Evolutionary conservation across 78 protist genomes (phyloP).

Genomic region (Protostelium mycophagum): DNA sequence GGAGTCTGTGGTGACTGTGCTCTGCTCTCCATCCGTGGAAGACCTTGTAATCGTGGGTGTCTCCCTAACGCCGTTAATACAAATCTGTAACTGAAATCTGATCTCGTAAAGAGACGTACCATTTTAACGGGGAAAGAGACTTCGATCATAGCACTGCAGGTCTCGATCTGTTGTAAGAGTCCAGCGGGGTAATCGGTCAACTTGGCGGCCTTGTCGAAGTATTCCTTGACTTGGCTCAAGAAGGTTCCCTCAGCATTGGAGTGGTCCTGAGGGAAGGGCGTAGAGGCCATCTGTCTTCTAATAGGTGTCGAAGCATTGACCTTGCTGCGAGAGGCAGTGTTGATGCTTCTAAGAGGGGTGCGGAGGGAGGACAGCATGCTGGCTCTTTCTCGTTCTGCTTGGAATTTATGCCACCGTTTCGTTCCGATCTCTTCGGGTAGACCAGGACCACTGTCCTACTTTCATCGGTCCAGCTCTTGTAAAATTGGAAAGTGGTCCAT

Average conservation of each 20-base stretch:
- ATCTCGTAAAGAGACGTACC: constrained; percentile 47
- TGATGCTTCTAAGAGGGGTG: not conserved
- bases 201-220: constrained; percentile 70
- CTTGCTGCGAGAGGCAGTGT: not conserved
- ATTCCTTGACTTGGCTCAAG: constrained; percentile 25
- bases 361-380: not conserved
- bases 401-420: too few species aligned
- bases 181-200: constrained; percentile 62
- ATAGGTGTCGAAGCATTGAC: not conserved
- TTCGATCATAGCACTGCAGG: constrained; percentile 42
- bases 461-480: too few species aligned
- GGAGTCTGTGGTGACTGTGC: constrained; percentile 85
- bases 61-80: not conserved
- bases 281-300: not conserved
- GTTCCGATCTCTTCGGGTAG: too few species aligned
- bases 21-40: constrained; percentile 85
- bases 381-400: not conserved
- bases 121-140: constrained; percentile 67
- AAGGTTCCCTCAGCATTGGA: constrained; percentile 11
- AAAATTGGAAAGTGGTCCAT: too few species aligned
- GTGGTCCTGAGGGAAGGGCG: not conserved
- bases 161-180: constrained; percentile 59
- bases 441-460: too few species aligned
- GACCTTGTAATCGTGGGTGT: constrained; percentile 6
- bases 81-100: constrained; percentile 9